Percentiles rank a stretch among this genome's conserved stretches.
Conservation (phyloP, 148 eudicot genomes). For the Dianthus caryophyllus region DNA sequence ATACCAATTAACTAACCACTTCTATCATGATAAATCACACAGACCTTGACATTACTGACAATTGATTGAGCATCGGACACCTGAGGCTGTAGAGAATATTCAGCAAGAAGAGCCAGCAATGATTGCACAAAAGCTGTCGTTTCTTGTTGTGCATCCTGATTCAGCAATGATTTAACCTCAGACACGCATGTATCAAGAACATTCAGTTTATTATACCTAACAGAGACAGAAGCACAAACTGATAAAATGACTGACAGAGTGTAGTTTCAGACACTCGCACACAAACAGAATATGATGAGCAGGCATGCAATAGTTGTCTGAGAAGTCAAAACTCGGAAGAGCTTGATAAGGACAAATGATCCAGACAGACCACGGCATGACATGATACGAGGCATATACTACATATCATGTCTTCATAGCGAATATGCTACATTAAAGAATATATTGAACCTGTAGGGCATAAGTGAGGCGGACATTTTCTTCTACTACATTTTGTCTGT, state of each 20-base stretch:
- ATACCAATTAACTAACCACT: not conserved
- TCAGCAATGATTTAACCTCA: slow-evolving; percentile 14
- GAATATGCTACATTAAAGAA: not conserved
- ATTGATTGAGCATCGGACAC: slow-evolving; percentile 85
- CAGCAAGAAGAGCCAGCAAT: slow-evolving; percentile 84
- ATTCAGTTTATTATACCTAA: not conserved
- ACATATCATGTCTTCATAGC: not conserved
- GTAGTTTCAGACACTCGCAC: not conserved
- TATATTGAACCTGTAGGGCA: slow-evolving; percentile 67
- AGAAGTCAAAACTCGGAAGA: not conserved
- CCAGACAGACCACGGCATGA: not conserved
- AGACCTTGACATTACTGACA: slow-evolving; percentile 84
- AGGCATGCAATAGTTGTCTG: not conserved
- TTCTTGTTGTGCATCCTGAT: slow-evolving; percentile 91
- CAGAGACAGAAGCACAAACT: not conserved
- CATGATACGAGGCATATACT: not conserved
- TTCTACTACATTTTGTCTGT: slow-evolving; percentile 91
- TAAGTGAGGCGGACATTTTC: slow-evolving; percentile 88
- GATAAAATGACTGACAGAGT: not conserved
- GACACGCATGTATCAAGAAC: not conserved
- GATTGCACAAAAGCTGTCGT: slow-evolving; percentile 71
- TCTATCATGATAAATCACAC: slow-evolving; percentile 21
- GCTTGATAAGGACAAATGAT: not conserved
- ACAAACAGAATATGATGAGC: not conserved
- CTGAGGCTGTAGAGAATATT: slow-evolving; percentile 78